Evolutionary conservation across 2,329 filamentous ascomycete genomes (phyloP), one percentile per base, ranked within the genome.

Genomic region (Verticillium dahliae): DNA sequence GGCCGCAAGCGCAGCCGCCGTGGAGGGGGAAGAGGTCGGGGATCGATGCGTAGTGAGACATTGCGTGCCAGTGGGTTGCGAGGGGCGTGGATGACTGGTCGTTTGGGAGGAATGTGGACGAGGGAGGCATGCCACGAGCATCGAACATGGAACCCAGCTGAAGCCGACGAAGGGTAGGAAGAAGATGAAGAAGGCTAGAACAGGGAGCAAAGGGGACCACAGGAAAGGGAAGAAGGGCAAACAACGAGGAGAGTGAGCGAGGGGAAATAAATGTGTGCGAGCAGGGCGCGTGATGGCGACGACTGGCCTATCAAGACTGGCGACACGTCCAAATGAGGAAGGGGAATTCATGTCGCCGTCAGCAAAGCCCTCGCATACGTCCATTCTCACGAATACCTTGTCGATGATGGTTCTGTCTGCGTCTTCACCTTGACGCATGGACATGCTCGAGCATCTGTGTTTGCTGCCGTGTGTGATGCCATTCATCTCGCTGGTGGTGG

Each of bases 1-100:
- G 85, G 14, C 87, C 86, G 72, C 88, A 91, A 59, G 85, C 83
- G 71, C 90, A 91, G 62, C 85, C 87, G 61, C 75, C 74, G 37
- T 70, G 61, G 63, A 77, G 67, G 63, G 71, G 60, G 66, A 66
- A 64, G 45, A 58, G 52, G 37, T 58, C 54, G 27, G 45, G 58
- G 52, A 60, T 45, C 18, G 57, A 57, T 61, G 38, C 27, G 56
- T 62, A 57, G 50, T 54, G 61, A 58, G 62, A 62, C 62, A 64
- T 58, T 5, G 6, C 35, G 56, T 39, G 45, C 35, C 50, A 1
- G 18, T 11, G 35, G 15, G 39, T n/a, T 57, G 10, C 15, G 22
- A 37, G 15, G 35, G 4, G 61, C 50, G 34, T 35, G 10, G 27
- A 31, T 4, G 27, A 31, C 27, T 31, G 27, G 27, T 4, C 2